Percentiles rank a stretch among this genome's conserved stretches.
phyloP scores from a whole-genome alignment of 805 yeast genomes.

The Suhomyces canberraensis region DNA sequence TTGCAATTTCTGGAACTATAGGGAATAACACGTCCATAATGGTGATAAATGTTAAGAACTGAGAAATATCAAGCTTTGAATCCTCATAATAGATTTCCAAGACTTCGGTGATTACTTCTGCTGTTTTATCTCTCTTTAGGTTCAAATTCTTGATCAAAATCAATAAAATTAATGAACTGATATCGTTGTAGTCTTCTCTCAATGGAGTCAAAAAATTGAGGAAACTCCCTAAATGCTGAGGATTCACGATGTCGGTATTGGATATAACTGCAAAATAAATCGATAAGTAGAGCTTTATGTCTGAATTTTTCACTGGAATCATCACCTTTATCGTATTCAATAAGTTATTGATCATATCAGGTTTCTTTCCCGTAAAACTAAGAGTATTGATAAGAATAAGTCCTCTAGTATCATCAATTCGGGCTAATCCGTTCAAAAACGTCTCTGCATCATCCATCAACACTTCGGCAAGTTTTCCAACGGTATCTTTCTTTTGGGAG shows the following conservation, averaged over 20 bases:
- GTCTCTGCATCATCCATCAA: constrained; percentile 15
- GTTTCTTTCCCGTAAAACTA: not conserved
- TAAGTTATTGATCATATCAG: constrained; percentile 5
- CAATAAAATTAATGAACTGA: constrained; percentile 17
- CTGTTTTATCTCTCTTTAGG: constrained; percentile 11
- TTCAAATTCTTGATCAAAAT: constrained; percentile 21
- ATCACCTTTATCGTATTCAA: constrained; percentile 7
- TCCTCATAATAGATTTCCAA: constrained; percentile 20
- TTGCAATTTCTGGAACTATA: constrained; percentile 20
- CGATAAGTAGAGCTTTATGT: constrained; percentile 10
- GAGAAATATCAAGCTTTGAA: constrained; percentile 4
- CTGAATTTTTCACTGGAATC: not conserved
- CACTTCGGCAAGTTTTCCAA: constrained; percentile 12
- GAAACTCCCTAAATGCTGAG: constrained; percentile 20
- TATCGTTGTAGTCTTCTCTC: constrained; percentile 8
- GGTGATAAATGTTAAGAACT: constrained; percentile 20
- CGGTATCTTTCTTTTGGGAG: constrained; percentile 4
- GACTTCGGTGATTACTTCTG: constrained; percentile 17
- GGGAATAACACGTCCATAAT: constrained; percentile 26
- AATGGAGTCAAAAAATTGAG: constrained; percentile 17
- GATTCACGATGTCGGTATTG: constrained; percentile 15
- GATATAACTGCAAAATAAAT: constrained; percentile 19
- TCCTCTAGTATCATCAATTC: constrained; percentile 14
- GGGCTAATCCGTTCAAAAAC: constrained; percentile 14
- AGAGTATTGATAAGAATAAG: constrained; percentile 14